Base-by-base conservation (phyloP, 179 eudicot species). In the Carnegiea gigantea region DNA sequence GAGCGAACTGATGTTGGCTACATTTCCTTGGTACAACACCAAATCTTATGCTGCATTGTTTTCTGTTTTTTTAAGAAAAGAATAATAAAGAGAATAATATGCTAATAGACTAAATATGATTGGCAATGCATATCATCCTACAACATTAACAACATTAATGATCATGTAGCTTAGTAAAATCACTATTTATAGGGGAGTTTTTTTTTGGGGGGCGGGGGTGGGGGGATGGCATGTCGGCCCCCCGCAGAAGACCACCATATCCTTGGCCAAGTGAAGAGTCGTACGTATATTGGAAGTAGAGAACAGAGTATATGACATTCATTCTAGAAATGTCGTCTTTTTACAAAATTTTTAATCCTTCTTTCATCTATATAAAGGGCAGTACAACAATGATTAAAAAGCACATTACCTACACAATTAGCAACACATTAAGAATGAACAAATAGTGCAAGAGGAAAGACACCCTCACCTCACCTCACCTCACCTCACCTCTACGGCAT, bases 351-450 rank as follows among this genome's bases (percentile, higher is more conserved):
- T 21, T 23, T 62, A 8, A 62, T 62, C 68, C 44, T 40, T 40
- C 68, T 62, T 62, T 54, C n/a, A 62, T 62, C 68, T 62, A 62
- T 23, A 40, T 40, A 40, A 62, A 2, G 68, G 68, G 68, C 3
- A 62, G 68, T 23, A n/a, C 68, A n/a, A 8, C 68, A 62, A n/a
- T 62, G 68, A 62, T 23, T 62, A 62, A 62, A 62, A 62, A 62
- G 14, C 68, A 62, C 68, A 62, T 62, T n/a, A 62, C 68, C 30
- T 62, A 62, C 68, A 62, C 9, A 26, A 62, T 23, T 62, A 8
- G 14, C 68, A 62, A 62, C 68, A 62, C 68, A 7, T 21, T n/a
- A 40, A 62, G 68, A 62, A 62, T 62, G 68, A 62, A 62, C 68
- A 62, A 62, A 62, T 62, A 62, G 30, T 0, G 12, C 23, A 2